These are phyloP conservation scores for Daldinia vernicosa DNA, from an alignment of 495 filamentous ascomycete species.

Conservation along the genomic window DNA sequence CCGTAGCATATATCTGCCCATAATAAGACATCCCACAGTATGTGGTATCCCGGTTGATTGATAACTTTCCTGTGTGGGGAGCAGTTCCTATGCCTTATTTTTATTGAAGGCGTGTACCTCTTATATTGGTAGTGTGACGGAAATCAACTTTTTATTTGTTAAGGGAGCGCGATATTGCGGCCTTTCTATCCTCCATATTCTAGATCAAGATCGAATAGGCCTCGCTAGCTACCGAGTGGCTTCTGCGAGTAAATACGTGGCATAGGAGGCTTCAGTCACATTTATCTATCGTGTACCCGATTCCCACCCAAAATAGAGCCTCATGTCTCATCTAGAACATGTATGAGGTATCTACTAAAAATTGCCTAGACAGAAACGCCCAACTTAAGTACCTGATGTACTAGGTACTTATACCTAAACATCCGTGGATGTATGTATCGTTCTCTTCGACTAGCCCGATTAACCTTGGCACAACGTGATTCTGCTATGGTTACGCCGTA, in stretches of 20 bases:
- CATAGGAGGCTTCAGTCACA: background rate
- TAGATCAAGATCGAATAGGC: background rate
- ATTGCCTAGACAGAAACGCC: background rate
- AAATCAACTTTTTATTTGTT: background rate
- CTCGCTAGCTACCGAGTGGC: background rate
- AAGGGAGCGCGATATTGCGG: background rate
- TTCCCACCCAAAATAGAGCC: background rate
- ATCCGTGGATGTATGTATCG: too few relatives aligned
- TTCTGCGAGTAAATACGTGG: background rate
- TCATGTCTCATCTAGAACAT: background rate
- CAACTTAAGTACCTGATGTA: background rate
- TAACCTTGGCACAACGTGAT: constrained; percentile 2
- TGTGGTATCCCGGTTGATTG: background rate
- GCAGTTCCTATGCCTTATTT: background rate
- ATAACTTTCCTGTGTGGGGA: background rate
- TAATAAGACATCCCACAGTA: background rate
- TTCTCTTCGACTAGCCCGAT: background rate
- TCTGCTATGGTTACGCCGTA: background rate
- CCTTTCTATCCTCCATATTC: background rate
- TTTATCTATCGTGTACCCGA: background rate
- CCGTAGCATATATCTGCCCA: constrained; percentile 17
- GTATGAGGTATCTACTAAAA: background rate
- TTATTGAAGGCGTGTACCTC: background rate
- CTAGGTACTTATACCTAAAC: background rate
- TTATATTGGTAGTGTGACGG: background rate